Percentiles rank a stretch among this genome's conserved stretches.
phyloP scores from a whole-genome alignment of 2,329 filamentous ascomycete genomes.

The Aspergillus sp. region DNA sequence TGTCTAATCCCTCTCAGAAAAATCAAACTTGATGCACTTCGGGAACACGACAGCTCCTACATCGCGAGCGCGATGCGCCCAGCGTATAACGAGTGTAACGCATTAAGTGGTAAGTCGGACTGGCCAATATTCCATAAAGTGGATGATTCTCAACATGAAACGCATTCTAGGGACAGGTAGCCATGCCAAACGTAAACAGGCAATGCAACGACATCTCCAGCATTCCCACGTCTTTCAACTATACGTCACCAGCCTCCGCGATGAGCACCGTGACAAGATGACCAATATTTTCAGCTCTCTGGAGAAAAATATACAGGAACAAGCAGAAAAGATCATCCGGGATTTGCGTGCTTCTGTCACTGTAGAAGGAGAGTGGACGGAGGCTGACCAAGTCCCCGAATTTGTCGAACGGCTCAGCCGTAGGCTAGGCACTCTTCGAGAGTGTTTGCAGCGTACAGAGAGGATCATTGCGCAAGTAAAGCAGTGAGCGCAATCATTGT shows the following conservation, averaged over 20 bases:
- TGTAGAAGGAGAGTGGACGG: constrained; percentile 5
- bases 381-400: neutral
- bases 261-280: neutral
- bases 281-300: neutral
- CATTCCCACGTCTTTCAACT: neutral
- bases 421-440: neutral
- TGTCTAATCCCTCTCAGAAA: constrained; percentile 1
- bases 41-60: constrained; percentile 11
- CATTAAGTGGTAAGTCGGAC: constrained; percentile 4
- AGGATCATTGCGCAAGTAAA: neutral
- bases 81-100: constrained; percentile 8
- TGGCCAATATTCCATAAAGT: neutral
- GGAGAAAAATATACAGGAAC: neutral
- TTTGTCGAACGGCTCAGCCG: neutral
- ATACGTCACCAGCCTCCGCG: neutral
- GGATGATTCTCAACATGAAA: neutral
- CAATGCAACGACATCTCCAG: neutral
- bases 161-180: constrained; percentile 1
- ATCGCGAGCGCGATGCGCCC: constrained; percentile 11
- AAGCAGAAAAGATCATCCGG: neutral
- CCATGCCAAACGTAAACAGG: constrained; percentile 5
- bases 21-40: constrained; percentile 5
- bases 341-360: constrained; percentile 4
- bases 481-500: too few relatives aligned
- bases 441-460: neutral